Percentiles rank a stretch among this genome's conserved stretches.
Evolutionary conservation across 2,329 filamentous ascomycete genomes (phyloP).

Genomic region (Sporothrix inflata): DNA sequence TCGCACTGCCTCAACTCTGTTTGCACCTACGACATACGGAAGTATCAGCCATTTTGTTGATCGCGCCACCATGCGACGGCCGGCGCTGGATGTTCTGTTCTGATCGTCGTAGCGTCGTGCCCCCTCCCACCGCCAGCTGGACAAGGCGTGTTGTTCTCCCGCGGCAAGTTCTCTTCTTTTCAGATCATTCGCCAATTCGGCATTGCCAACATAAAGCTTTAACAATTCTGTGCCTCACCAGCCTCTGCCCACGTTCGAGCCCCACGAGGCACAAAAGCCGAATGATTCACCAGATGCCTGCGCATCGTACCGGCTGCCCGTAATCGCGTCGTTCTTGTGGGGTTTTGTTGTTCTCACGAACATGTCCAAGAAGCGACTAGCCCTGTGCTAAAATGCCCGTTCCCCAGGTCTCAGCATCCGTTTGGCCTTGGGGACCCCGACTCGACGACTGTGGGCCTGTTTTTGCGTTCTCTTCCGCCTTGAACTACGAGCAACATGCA

Average conservation of each 20-base stretch:
- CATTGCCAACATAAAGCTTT: background rate
- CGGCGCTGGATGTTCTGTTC: slow-evolving; percentile 9
- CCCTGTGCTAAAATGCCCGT: background rate
- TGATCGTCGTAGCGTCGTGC: background rate
- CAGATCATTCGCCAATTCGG: too few relatives aligned
- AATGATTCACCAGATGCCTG: background rate
- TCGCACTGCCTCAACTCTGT: background rate
- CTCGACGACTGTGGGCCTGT: background rate
- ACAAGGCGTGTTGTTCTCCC: background rate
- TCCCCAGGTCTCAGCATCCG: slow-evolving; percentile 16
- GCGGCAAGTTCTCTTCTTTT: background rate
- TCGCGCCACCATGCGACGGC: slow-evolving; percentile 9
- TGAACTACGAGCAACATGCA: background rate
- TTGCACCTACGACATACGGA: background rate
- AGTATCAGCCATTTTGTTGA: background rate
- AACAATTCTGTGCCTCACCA: background rate
- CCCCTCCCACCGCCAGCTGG: background rate
- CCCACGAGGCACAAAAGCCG: background rate
- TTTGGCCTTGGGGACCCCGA: background rate
- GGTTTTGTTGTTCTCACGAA: slow-evolving; percentile 2
- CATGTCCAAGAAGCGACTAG: background rate
- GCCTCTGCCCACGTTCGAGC: background rate
- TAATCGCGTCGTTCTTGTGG: background rate
- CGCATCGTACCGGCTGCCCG: slow-evolving; percentile 3
- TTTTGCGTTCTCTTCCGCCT: background rate